Evolutionary conservation across 768 basidiomycete genomes (phyloP).

Genomic region (Psilocybe cubensis): DNA sequence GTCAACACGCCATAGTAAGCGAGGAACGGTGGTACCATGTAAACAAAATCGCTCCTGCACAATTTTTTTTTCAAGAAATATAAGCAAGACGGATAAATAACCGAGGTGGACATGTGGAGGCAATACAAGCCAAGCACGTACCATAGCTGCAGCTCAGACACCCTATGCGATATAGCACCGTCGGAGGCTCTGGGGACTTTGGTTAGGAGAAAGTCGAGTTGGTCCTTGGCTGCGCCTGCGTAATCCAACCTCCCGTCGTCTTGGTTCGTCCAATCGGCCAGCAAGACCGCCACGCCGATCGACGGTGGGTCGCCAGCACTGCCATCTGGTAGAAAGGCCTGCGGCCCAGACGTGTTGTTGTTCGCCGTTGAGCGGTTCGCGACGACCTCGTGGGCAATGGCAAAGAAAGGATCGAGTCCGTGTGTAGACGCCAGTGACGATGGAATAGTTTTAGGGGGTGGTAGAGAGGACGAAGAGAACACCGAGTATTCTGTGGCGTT

Average conservation of each 20-base stretch:
- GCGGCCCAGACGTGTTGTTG: conserved; percentile 48
- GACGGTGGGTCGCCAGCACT: conserved; percentile 80
- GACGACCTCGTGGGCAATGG: conserved; percentile 57
- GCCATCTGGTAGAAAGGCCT: conserved; percentile 59
- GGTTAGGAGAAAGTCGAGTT: conserved; percentile 64
- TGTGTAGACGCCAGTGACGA: conserved; percentile 27
- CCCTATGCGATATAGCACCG: conserved; percentile 84
- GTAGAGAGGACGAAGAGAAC: conserved; percentile 25
- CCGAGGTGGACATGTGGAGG: not conserved
- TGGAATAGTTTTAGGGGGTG: conserved; percentile 40
- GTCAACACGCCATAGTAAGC: conserved; percentile 79
- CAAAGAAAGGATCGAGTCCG: conserved; percentile 56
- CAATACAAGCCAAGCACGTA: not conserved
- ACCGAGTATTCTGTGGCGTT: conserved; percentile 51
- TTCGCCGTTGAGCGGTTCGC: conserved; percentile 45
- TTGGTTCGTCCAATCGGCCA: conserved; percentile 51
- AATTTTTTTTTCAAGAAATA: too few species aligned
- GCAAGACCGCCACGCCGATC: conserved; percentile 71
- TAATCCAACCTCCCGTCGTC: conserved; percentile 52
- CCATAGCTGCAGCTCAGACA: conserved; percentile 71
- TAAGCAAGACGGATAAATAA: not conserved
- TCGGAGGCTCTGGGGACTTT: conserved; percentile 64
- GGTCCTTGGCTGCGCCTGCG: conserved; percentile 62
- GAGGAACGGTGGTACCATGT: conserved; percentile 87
- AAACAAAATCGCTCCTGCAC: conserved; percentile 75